Conservation (phyloP, 495 filamentous ascomycete species). For the Trichoderma gamsii region DNA sequence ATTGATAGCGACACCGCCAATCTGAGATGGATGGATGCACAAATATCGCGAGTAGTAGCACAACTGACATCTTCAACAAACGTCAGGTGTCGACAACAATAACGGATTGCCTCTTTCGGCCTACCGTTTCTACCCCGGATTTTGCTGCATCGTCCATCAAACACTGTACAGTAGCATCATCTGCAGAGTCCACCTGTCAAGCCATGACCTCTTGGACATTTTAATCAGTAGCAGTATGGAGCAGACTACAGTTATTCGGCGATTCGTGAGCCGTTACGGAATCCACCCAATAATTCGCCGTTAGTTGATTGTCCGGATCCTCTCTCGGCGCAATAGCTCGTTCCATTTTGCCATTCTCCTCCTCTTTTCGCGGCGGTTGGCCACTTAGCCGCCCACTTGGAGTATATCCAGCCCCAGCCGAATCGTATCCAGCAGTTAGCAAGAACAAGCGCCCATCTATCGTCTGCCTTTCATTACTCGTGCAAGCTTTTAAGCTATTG, state of each 20-base stretch:
- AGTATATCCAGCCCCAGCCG: neutral
- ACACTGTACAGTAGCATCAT: too few relatives aligned
- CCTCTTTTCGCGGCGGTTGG: neutral
- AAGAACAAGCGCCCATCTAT: too few relatives aligned
- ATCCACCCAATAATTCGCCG: neutral
- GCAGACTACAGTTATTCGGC: neutral
- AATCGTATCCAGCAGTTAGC: neutral
- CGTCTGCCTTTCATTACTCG: too few relatives aligned
- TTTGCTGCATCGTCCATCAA: too few relatives aligned
- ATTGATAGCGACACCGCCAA: conserved; percentile 11
- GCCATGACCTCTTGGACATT: neutral
- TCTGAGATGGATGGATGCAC: neutral
- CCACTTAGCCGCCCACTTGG: neutral
- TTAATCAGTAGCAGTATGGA: neutral
- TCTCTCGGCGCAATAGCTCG: conserved; percentile 7
- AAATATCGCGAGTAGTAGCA: too few relatives aligned
- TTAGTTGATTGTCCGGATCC: neutral
- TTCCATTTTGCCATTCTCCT: neutral
- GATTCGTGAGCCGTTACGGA: neutral
- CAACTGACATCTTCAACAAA: too few relatives aligned
- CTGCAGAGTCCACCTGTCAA: neutral
- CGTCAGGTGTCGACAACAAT: too few relatives aligned
- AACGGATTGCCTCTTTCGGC: neutral
- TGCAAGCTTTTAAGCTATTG: too few relatives aligned
- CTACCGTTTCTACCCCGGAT: neutral